phyloP scores from a whole-genome alignment of 1,139 yeast genomes.

The Nakaseomyces glabratus region DNA sequence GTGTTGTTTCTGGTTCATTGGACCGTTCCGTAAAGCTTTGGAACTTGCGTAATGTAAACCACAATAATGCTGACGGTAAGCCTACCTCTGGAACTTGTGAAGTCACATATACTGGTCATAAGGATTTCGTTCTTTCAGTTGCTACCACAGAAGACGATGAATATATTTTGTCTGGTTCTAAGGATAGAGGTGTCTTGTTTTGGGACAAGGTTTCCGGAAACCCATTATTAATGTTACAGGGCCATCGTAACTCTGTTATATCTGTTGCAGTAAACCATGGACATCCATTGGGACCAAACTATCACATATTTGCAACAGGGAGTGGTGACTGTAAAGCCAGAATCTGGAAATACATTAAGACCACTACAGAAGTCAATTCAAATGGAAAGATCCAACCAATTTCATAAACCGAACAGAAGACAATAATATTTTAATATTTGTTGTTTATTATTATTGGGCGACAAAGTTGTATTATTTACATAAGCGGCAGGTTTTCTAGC shows the following conservation, averaged over 20 bases:
- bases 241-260: constrained; percentile 93
- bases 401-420: not conserved
- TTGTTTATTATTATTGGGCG: too few relatives aligned
- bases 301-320: constrained; percentile 87
- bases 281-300: constrained; percentile 46
- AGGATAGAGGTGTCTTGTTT: constrained; percentile 93
- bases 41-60: constrained; percentile 55
- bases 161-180: constrained; percentile 88
- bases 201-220: constrained; percentile 94
- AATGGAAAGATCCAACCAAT: constrained; percentile 3
- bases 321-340: constrained; percentile 97
- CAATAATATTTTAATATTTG: too few relatives aligned
- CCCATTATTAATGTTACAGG: constrained; percentile 91
- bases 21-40: constrained; percentile 95
- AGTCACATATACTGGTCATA: constrained; percentile 91
- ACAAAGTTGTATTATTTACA: too few relatives aligned
- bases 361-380: not conserved
- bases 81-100: constrained; percentile 56
- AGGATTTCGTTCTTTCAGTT: constrained; percentile 89
- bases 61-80: constrained; percentile 26
- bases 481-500: too few relatives aligned
- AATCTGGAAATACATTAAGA: constrained; percentile 61
- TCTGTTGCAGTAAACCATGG: constrained; percentile 86
- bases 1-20: constrained; percentile 88
- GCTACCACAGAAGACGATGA: constrained; percentile 92